Evolutionary conservation across 2,329 filamentous ascomycete species (phyloP), one percentile per base, ranked within the genome.

Genomic region (Beauveria medogensis): DNA sequence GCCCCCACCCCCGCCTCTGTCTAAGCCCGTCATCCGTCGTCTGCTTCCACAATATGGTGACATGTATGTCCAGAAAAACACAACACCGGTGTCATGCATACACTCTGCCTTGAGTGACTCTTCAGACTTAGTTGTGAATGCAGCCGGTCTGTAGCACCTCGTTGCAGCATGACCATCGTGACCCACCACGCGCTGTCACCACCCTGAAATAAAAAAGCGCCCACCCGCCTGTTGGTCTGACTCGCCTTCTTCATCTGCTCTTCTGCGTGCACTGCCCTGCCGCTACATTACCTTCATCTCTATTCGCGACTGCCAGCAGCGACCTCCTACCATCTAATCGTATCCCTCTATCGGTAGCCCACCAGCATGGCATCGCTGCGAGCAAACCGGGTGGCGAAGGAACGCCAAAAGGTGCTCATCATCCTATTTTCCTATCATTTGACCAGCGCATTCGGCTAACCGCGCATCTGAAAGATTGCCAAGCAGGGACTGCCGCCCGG

Each of bases 401-500:
- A 70, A 61, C 68, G 67, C 14, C 67, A 70, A 60, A 70, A 70
- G 67, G 69, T 68, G 62, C 28, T 54, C 55, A 52, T 50, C 26
- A n/a, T 34, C 18, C 48, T 14, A 26, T 43, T 22, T 53, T 30
- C 5, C 2, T 9, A 34, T 37, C 48, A 6, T n/a, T 6, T 30
- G 16, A 28, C 40, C 24, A 20, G 5, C 12, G 20, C 26, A 4
- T 12, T n/a, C 3, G 30, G 43, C 60, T 60, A 46, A 59, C 53
- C 53, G 24, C 26, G 47, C 43, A 37, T 18, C 56, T 22, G 26
- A 52, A 64, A 86, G 83, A 83, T 86, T 65, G 75, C 78, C 55
- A 80, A 77, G 64, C 74, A 74, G 57, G 80, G 78, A 63, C 71
- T 87, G 44, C 85, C 86, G 46, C 84, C 85, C 20, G 85, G 86